These are phyloP conservation scores for Calonectria ilicicola DNA, from an alignment of 2,329 filamentous ascomycete genomes.

Conservation along the genomic window DNA sequence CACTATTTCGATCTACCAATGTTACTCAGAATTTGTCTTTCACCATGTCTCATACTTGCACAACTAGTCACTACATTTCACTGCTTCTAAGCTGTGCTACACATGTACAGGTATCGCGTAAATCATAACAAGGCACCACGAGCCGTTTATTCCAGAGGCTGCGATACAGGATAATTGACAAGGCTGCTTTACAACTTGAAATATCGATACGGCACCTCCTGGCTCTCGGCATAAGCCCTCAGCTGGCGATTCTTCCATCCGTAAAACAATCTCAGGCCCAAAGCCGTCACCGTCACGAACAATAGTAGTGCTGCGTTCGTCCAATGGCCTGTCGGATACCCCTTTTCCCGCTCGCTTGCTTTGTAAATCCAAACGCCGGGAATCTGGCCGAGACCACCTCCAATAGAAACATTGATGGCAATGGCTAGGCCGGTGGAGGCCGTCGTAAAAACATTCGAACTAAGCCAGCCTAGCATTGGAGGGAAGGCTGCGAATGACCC, in stretches of 20 bases:
- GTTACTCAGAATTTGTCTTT: neutral
- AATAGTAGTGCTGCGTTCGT: constrained; percentile 71
- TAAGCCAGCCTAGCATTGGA: constrained; percentile 77
- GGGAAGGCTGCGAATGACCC: constrained; percentile 78
- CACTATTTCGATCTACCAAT: neutral
- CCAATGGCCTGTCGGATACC: constrained; percentile 80
- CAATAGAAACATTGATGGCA: constrained; percentile 75
- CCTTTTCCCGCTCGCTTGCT: constrained; percentile 66
- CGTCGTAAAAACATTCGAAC: constrained; percentile 75
- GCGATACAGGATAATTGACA: neutral
- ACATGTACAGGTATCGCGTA: neutral
- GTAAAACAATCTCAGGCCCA: constrained; percentile 68
- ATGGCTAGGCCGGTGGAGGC: constrained; percentile 76
- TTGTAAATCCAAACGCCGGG: constrained; percentile 82
- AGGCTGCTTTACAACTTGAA: constrained; percentile 52
- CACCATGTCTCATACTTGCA: neutral
- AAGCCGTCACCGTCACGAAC: constrained; percentile 66
- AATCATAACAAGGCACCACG: neutral
- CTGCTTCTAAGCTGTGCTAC: neutral
- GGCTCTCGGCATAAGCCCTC: constrained; percentile 42
- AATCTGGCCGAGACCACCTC: constrained; percentile 77
- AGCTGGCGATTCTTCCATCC: constrained; percentile 57
- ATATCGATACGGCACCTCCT: constrained; percentile 50
- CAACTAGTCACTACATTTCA: neutral
- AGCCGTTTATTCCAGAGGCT: neutral